phyloP scores from a whole-genome alignment of 345 rosid species.

The Clausena lansium region DNA sequence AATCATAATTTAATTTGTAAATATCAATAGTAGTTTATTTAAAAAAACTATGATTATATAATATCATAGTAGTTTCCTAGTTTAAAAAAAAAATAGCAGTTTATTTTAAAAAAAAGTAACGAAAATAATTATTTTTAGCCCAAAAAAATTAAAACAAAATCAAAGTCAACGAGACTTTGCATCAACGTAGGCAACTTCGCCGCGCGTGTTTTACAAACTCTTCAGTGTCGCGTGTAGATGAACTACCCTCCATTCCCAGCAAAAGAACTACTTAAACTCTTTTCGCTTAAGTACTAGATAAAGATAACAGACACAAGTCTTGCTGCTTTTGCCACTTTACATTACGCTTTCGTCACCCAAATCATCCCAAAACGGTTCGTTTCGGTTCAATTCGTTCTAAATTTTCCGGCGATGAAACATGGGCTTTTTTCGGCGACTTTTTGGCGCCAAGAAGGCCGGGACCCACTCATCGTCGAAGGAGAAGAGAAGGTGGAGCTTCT shows the following conservation, averaged over 20 bases:
- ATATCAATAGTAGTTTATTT: too few species aligned
- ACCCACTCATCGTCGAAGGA: constrained; percentile 26
- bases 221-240: background rate
- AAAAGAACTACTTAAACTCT: background rate
- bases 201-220: constrained; percentile 7
- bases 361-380: background rate
- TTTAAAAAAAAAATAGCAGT: too few species aligned
- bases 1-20: too few species aligned
- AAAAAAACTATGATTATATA: too few species aligned
- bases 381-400: background rate
- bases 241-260: background rate
- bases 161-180: background rate
- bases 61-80: too few species aligned
- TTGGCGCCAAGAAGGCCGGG: constrained; percentile 47
- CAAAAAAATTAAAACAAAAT: too few species aligned
- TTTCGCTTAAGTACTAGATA: background rate
- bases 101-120: too few species aligned
- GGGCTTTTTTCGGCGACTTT: constrained; percentile 81
- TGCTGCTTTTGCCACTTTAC: background rate
- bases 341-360: background rate
- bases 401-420: constrained; percentile 38
- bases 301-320: background rate
- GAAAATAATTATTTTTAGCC: too few species aligned
- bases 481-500: constrained; percentile 63
- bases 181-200: background rate